Conservation (phyloP, 2,329 filamentous ascomycete species). For the Fusarium caatingaense region DNA sequence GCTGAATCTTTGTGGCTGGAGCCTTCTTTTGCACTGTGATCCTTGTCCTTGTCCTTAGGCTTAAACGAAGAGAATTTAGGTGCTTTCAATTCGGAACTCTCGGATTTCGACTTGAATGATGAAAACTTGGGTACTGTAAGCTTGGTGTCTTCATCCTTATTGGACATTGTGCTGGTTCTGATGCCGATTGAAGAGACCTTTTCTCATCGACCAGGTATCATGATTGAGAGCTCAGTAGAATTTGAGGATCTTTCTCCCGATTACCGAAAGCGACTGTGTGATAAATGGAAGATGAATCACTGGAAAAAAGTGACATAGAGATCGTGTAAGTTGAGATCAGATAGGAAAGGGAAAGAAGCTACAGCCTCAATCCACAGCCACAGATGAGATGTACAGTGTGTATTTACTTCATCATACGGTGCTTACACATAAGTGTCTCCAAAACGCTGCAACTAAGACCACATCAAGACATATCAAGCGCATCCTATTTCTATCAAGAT, state of each 20-base stretch:
- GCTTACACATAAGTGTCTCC: background rate
- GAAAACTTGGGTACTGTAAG: conserved; percentile 73
- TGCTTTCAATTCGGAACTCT: conserved; percentile 35
- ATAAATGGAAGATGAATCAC: background rate
- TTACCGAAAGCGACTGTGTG: background rate
- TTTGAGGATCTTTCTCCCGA: background rate
- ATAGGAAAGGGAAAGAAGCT: background rate
- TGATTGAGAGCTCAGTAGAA: background rate
- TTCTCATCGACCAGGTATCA: conserved; percentile 21
- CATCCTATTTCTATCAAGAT: background rate
- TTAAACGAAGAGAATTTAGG: conserved; percentile 84
- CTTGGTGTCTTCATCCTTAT: conserved; percentile 40
- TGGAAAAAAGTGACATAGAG: background rate
- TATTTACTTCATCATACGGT: rapidly evolving
- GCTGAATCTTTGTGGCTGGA: conserved; percentile 25
- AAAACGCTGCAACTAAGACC: background rate
- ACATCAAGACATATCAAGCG: background rate
- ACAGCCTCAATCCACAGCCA: conserved; percentile 25
- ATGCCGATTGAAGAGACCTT: background rate
- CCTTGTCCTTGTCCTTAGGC: conserved; percentile 54
- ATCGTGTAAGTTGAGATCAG: conserved; percentile 20
- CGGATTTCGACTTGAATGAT: conserved; percentile 69
- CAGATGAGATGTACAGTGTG: conserved; percentile 12
- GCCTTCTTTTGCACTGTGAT: conserved; percentile 24
- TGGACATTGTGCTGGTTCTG: conserved; percentile 44